These are phyloP conservation scores for Apostasia ramifera DNA, from an alignment of 106 monocot species.

Conservation along the genomic window DNA sequence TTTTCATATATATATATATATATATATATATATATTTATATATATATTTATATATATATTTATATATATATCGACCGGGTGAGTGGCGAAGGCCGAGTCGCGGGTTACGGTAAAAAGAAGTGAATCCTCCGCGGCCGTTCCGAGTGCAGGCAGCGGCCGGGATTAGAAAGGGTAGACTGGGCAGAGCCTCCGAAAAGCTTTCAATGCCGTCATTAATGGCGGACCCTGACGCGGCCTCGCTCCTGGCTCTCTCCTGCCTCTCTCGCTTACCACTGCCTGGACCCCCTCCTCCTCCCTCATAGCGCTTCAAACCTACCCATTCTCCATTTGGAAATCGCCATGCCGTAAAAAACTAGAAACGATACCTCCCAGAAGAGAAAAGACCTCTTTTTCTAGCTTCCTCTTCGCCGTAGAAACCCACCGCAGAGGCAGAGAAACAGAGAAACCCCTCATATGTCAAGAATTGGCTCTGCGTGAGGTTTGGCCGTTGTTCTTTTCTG, in stretches of 20 bases:
- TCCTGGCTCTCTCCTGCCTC: background rate
- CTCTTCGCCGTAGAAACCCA: too few relatives aligned
- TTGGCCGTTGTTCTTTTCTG: too few relatives aligned
- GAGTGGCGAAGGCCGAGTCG: background rate
- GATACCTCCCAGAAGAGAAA: too few relatives aligned
- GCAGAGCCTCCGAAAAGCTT: conserved; percentile 2
- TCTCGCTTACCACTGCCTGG: background rate
- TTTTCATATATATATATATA: too few relatives aligned
- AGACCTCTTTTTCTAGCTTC: background rate
- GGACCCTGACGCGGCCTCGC: background rate
- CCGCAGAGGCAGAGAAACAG: too few relatives aligned
- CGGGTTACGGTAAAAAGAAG: background rate
- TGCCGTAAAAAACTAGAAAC: too few relatives aligned
- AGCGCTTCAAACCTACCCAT: background rate
- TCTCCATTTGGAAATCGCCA: background rate
- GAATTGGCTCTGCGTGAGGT: too few relatives aligned
- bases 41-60: too few relatives aligned
- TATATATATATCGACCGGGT: too few relatives aligned
- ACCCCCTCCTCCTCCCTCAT: background rate
- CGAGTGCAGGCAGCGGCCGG: background rate
- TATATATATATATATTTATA: too few relatives aligned
- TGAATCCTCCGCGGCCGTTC: background rate
- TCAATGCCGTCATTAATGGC: conserved; percentile 5
- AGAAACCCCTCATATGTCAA: too few relatives aligned
- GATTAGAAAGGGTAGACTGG: conserved; percentile 5